Base-by-base conservation (phyloP, 2,329 filamentous ascomycete genomes). In the Penicillium sclerotiorum region DNA sequence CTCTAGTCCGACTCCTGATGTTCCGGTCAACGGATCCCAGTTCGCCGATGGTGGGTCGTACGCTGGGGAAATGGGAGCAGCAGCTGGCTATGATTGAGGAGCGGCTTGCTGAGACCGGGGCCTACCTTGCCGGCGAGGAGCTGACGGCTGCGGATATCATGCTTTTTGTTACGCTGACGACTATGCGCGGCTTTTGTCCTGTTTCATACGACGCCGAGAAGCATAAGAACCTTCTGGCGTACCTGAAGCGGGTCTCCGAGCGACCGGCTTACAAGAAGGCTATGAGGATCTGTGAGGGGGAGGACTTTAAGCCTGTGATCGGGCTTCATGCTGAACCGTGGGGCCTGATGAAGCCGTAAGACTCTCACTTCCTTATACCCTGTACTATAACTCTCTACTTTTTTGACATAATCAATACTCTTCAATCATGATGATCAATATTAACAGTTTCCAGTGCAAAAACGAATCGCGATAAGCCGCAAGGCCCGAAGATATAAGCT, bases 141-240 rank as follows among this genome's bases (percentile, higher is more conserved):
- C 28, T 61, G 13, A 61, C 55, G 2, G 56, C 57, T 2, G 59
- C 59, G 4, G 59, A 61, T 55, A 54, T 60, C 21, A 61, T 61
- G 51, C 53, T 39, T 2, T 32, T 60, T 22, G 55, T 53, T 30
- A 57, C 51, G 1, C 44, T 61, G 35, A 61, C 59, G 1, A 61
- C 59, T 2, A 61, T 61, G 56, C 46, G 59, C 11, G 57, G 59
- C 1, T 60, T 60, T 28, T 47, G 21, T 15, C 48, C 53, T 1
- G 18, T 60, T 13, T 53, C 56, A 3, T 57, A 39, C 20, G 57
- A 61, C 47, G 43, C 35, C 17, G 46, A 50, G 13, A 60, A 53
- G 32, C 52, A 61, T 38, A 50, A 47, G 38, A 30, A 59, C 28
- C 36, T 60, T 33, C 47, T 61, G 13, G 52, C 53, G 9, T 61